Base-by-base conservation (phyloP, 257 asterid species). In the Cruciata laevipes region DNA sequence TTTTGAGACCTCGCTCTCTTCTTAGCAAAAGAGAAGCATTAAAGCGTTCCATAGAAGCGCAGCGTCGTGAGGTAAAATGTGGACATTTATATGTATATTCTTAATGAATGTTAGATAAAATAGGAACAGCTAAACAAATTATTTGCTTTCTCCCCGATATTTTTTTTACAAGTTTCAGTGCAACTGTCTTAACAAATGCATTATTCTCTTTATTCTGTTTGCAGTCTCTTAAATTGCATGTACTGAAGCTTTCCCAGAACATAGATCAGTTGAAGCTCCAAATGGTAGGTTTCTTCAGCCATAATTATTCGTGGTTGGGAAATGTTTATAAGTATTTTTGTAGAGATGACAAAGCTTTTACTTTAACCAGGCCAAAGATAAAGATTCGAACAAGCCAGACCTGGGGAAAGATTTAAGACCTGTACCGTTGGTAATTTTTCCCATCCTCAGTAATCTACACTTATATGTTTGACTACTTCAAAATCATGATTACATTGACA, bases 221-320 rank as follows among this genome's bases (percentile, higher is more conserved):
- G 90, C 97, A 94, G 99, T 90, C 99, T 76, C 82, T 94, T 83
- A 84, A 88, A 79, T 74, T 94, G 69, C 88, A 90, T 69, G 91
- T 94, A 73, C 73, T 94, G 77, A 86, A 90, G 96, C 99, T 94
- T 79, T 71, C 74, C 72, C 80, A 40, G 81, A 83, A 87, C 70
- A 77, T 94, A 76, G 95, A 85, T 44, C 76, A 73, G 53, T 73
- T 94, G 88, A 80, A 80, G 86, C 90, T 81, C 73, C 83, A 71
- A 76, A 75, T 88, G 97, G 99, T 94, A 84, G 33, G 68, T 65
- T 73, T 17, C 56, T 69, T 70, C 31, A 30, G 49, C 18, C 49
- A 23, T 51, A 58, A 6, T 59, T 53, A 20, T 63, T 71, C 56
- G 24, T 60, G 56, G 25, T 1, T 13, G n/a, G 65, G 62, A 61